Evolutionary conservation across 2,329 filamentous ascomycete genomes (phyloP).

Genomic region (Nothopassalora personata): DNA sequence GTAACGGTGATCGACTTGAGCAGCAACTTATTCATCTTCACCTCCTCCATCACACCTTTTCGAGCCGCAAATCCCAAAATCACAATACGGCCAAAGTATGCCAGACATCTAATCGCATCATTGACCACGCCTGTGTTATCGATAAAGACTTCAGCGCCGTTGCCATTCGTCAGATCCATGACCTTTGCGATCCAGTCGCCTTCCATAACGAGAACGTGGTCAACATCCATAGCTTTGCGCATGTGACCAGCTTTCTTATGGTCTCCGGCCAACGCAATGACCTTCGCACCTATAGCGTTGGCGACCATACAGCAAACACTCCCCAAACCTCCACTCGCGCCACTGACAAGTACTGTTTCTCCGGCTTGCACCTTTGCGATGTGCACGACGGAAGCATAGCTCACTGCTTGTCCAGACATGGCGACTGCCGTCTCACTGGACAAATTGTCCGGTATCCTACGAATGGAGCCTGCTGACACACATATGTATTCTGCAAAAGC

Average conservation of each 20-base stretch:
- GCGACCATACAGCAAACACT: constrained; percentile 54
- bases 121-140: constrained; percentile 55
- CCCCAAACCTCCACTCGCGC: constrained; percentile 52
- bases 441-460: constrained; percentile 44
- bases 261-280: constrained; percentile 50
- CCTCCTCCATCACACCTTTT: constrained; percentile 49
- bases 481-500: constrained; percentile 51
- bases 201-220: constrained; percentile 39
- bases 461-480: constrained; percentile 38
- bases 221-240: constrained; percentile 27
- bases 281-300: constrained; percentile 47
- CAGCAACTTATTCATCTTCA: constrained; percentile 52
- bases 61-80: constrained; percentile 56
- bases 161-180: constrained; percentile 41
- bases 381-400: constrained; percentile 47
- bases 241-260: constrained; percentile 39
- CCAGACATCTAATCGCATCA: constrained; percentile 50
- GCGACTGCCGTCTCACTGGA: constrained; percentile 48
- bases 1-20: constrained; percentile 50
- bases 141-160: constrained; percentile 54
- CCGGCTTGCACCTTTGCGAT: constrained; percentile 40
- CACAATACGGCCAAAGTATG: constrained; percentile 50
- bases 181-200: constrained; percentile 50
- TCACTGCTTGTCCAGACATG: constrained; percentile 50
- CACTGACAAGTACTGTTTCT: constrained; percentile 51